Base-by-base conservation (phyloP, 768 basidiomycete genomes). In the Phallus indusiatus region DNA sequence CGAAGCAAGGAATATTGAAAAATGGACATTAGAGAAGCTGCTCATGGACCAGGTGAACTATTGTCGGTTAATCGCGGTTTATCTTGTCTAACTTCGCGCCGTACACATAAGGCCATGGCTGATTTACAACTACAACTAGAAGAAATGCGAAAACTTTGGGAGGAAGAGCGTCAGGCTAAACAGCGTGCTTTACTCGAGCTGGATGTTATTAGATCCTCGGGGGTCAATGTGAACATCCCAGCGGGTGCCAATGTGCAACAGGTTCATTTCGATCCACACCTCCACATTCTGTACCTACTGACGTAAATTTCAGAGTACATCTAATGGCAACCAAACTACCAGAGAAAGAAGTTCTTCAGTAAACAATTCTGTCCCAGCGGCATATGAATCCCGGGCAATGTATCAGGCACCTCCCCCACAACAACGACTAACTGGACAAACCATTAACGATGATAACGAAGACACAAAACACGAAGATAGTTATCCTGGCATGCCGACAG, bases 11-110 rank as follows among this genome's bases (percentile, higher is more conserved):
- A 94, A 93, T 63, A 91, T 92, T 61, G 89, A 94, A 68, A 90
- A 90, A 67, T 94, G 93, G 92, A 92, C 91, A 6, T 76, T 95
- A 42, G 92, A 95, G 74, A 93, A 93, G 72, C 69, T 93, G 35
- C 74, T 94, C 54, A 92, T 90, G 86, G 92, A 94, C 66, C 91
- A 93, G 71, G 89, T 56, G 22, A 37, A 24, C 46, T n/a, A 37
- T 24, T 20, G 35, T 24, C 14, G n/a, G 1, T 24, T 47, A 22
- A 21, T 57, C 16, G 20, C 22, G 17, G 47, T 55, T 47, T n/a
- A 14, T 28, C 59, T 18, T 33, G 51, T 0, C 18, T 46, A 59
- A 14, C 11, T n/a, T 35, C 8, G 20, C 36, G 28, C 51, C 17
- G 36, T 3, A 9, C 10, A 18, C 4, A 10, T 10, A 20, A 56